phyloP scores from a whole-genome alignment of 2,329 filamentous ascomycete species.

The Cladosporium oxysporum region DNA sequence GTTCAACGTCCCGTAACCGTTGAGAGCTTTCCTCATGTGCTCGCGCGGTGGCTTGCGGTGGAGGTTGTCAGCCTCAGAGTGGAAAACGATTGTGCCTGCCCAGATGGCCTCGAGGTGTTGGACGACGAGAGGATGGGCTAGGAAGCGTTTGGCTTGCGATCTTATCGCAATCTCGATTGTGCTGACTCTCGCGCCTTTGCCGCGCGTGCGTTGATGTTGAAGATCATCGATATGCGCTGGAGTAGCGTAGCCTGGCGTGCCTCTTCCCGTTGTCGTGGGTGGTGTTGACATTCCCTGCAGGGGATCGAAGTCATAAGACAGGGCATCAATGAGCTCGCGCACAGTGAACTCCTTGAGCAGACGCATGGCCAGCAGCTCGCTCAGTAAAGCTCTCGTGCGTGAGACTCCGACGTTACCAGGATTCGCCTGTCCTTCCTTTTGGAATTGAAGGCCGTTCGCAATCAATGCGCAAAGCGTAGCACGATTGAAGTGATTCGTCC shows the following conservation, averaged over 20 bases:
- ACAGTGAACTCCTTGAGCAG: slow-evolving; percentile 87
- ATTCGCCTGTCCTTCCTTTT: slow-evolving; percentile 79
- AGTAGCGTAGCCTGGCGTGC: slow-evolving; percentile 27
- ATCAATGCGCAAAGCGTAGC: slow-evolving; percentile 87
- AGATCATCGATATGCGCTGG: slow-evolving; percentile 22
- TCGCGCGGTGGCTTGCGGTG: slow-evolving; percentile 60
- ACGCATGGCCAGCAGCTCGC: slow-evolving; percentile 87
- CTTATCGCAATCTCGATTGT: slow-evolving; percentile 91
- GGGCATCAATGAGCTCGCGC: slow-evolving; percentile 85
- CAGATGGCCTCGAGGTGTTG: slow-evolving; percentile 97
- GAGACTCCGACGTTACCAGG: slow-evolving; percentile 83
- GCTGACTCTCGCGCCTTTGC: slow-evolving; percentile 74
- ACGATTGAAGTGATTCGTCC: slow-evolving; percentile 77
- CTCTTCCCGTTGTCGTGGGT: slow-evolving; percentile 43
- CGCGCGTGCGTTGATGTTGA: slow-evolving; percentile 48
- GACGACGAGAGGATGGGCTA: slow-evolving; percentile 87
- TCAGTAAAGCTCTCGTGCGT: slow-evolving; percentile 81
- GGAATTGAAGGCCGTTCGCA: slow-evolving; percentile 91
- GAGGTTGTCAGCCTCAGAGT: slow-evolving; percentile 81
- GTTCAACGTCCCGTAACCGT: slow-evolving; percentile 44
- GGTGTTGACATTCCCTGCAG: slow-evolving; percentile 71
- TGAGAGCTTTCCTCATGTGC: slow-evolving; percentile 18
- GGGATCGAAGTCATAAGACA: slow-evolving; percentile 94
- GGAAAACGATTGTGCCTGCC: slow-evolving; percentile 93
- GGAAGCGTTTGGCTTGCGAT: slow-evolving; percentile 86